Conservation (phyloP, 2,329 filamentous ascomycete species). For the Pseudogymnoascus sp. region DNA sequence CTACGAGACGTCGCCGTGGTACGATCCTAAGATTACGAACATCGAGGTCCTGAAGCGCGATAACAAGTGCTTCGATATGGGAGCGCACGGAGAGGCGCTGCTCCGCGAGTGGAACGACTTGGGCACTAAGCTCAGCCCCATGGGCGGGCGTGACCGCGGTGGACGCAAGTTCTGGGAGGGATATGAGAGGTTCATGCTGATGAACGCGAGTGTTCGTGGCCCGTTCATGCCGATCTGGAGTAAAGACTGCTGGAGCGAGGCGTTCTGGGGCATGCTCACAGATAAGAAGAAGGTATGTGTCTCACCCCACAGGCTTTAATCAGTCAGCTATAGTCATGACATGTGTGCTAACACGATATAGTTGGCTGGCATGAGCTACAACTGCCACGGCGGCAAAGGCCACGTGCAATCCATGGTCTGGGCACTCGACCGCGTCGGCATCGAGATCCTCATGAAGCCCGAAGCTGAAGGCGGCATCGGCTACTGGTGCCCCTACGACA, state of each 20-base stretch:
- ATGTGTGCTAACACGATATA: neutral
- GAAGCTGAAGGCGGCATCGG: constrained; percentile 9
- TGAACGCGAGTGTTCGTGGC: constrained; percentile 10
- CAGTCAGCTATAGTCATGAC: neutral
- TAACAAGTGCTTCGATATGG: constrained; percentile 11
- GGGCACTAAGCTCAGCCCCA: constrained; percentile 1
- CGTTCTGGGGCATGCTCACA: constrained; percentile 3
- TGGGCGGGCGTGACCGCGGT: neutral
- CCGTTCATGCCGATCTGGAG: constrained; percentile 11
- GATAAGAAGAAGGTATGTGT: constrained; percentile 14
- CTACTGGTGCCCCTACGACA: constrained; percentile 7
- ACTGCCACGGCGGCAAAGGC: constrained; percentile 8
- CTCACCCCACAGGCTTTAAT: neutral
- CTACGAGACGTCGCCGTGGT: neutral
- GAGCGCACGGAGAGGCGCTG: constrained; percentile 4
- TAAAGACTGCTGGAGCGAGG: constrained; percentile 10
- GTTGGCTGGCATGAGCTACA: constrained; percentile 25
- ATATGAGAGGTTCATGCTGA: constrained; percentile 11
- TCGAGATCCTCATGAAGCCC: constrained; percentile 30
- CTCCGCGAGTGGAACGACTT: neutral
- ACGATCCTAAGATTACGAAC: constrained; percentile 11
- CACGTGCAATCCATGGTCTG: constrained; percentile 9
- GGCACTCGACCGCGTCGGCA: constrained; percentile 24
- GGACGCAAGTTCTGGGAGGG: constrained; percentile 22
- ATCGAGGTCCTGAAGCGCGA: constrained; percentile 9